These are phyloP conservation scores for Phytophthora litchii DNA, from an alignment of 352 stramenopile species.

Conservation along the genomic window DNA sequence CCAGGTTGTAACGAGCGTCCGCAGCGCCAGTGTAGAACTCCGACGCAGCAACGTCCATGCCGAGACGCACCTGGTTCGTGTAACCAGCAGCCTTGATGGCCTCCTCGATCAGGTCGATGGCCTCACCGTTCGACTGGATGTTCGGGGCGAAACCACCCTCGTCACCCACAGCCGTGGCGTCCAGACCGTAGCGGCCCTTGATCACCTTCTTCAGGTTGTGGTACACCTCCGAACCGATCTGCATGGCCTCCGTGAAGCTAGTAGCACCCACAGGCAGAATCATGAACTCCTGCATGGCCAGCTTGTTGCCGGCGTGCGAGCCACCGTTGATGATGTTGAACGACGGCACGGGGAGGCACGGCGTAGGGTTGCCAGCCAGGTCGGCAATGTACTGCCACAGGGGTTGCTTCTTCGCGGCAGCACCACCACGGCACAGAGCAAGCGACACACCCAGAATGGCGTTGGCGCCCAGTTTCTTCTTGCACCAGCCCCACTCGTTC, in stretches of 20 bases:
- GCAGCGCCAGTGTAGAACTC: constrained; percentile 96
- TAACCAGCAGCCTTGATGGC: constrained; percentile 97
- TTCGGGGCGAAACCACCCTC: constrained; percentile 99
- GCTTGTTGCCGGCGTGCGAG: constrained; percentile 98
- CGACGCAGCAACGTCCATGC: constrained; percentile 98
- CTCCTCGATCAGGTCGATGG: constrained; percentile 97
- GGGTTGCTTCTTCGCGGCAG: constrained; percentile 94
- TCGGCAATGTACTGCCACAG: constrained; percentile 99
- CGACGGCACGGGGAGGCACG: constrained; percentile 96
- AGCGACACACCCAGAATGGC: constrained; percentile 98
- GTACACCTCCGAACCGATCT: constrained; percentile 99
- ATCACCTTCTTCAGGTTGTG: constrained; percentile 99
- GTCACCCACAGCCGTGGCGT: constrained; percentile 99
- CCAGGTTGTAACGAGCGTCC: constrained; percentile 98
- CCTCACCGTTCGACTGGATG: constrained; percentile 96
- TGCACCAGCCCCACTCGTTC: constrained; percentile 96
- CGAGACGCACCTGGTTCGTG: constrained; percentile 95
- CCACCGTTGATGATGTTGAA: constrained; percentile 99
- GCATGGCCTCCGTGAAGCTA: constrained; percentile 95
- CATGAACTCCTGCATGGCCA: constrained; percentile 99
- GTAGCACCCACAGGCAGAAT: constrained; percentile 94
- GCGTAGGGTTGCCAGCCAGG: constrained; percentile 95
- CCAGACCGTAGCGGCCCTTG: constrained; percentile 97
- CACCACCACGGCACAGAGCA: constrained; percentile 96
- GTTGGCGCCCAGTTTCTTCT: constrained; percentile 98